Conservation (phyloP, 2,329 filamentous ascomycete genomes). For the Alternaria metachromatica region DNA sequence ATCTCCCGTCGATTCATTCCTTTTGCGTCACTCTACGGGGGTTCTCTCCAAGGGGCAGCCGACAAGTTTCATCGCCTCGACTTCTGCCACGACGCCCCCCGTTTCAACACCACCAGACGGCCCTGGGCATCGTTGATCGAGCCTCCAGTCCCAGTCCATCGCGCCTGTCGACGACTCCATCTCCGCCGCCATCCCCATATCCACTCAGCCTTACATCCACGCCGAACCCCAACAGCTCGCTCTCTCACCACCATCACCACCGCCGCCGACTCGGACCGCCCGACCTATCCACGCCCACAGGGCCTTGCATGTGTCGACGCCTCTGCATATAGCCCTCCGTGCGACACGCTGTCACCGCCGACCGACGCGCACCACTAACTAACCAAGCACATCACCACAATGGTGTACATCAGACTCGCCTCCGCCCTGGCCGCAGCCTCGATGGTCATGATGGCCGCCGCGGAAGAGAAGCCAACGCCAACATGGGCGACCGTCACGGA, state of each 20-base stretch:
- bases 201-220: not conserved
- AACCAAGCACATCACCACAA: slow-evolving; percentile 24
- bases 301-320: slow-evolving; percentile 32
- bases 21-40: slow-evolving; percentile 40
- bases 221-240: not conserved
- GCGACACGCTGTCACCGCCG: slow-evolving; percentile 15
- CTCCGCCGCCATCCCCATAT: slow-evolving; percentile 9
- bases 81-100: slow-evolving; percentile 41
- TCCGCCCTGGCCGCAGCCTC: slow-evolving; percentile 43
- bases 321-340: slow-evolving; percentile 32
- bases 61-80: slow-evolving; percentile 20
- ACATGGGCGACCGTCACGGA: slow-evolving; percentile 16
- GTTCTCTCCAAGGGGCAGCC: slow-evolving; percentile 43
- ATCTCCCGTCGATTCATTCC: slow-evolving; percentile 29
- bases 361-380: slow-evolving; percentile 9
- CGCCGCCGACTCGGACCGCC: not conserved
- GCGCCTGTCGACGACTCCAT: not conserved
- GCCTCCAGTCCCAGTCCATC: slow-evolving; percentile 12
- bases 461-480: slow-evolving; percentile 24
- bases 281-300: slow-evolving; percentile 8
- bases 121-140: slow-evolving; percentile 16
- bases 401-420: slow-evolving; percentile 42
- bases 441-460: slow-evolving; percentile 35
- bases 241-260: slow-evolving; percentile 6
- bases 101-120: slow-evolving; percentile 37